Evolutionary conservation across 352 stramenopile species (phyloP).

Genomic region (Globisporangium spiculum): DNA sequence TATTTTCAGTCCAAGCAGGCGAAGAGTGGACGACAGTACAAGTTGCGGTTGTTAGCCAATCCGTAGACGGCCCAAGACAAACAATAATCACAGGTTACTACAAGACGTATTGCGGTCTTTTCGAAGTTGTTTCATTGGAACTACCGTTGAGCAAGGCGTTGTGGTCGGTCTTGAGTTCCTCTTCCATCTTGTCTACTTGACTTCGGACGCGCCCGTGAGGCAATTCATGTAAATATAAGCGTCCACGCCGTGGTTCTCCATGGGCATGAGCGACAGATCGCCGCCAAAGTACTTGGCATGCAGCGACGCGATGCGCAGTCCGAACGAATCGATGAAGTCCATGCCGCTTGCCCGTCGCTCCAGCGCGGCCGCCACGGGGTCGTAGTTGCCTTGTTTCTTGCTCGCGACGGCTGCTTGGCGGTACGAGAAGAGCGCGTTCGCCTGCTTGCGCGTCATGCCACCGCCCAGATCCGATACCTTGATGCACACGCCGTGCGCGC

Average conservation of each 20-base stretch:
- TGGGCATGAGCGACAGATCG: constrained; percentile 98
- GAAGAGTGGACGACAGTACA: no score
- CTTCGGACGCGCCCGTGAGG: constrained; percentile 65
- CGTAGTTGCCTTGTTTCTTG: constrained; percentile 36
- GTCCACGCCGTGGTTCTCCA: constrained; percentile 98
- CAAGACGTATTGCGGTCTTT: no score
- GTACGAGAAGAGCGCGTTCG: constrained; percentile 72
- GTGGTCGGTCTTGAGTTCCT: no score
- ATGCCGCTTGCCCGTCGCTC: constrained; percentile 62
- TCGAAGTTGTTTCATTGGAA: no score
- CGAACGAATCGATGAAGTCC: constrained; percentile 80
- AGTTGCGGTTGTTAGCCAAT: no score
- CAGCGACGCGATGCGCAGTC: constrained; percentile 88
- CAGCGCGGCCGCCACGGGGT: constrained; percentile 67
- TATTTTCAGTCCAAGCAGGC: background rate
- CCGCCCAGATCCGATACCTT: constrained; percentile 77
- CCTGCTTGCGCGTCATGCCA: constrained; percentile 71
- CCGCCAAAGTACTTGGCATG: constrained; percentile 99
- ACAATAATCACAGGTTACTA: no score
- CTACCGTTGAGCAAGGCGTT: no score
- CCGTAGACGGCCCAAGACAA: no score
- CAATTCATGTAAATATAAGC: constrained; percentile 89
- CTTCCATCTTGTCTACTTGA: constrained; percentile 41
- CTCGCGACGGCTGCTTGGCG: constrained; percentile 27
- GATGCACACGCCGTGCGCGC: constrained; percentile 70